Evolutionary conservation across 352 stramenopile genomes (phyloP).

Genomic region (Globisporangium echinulatum): DNA sequence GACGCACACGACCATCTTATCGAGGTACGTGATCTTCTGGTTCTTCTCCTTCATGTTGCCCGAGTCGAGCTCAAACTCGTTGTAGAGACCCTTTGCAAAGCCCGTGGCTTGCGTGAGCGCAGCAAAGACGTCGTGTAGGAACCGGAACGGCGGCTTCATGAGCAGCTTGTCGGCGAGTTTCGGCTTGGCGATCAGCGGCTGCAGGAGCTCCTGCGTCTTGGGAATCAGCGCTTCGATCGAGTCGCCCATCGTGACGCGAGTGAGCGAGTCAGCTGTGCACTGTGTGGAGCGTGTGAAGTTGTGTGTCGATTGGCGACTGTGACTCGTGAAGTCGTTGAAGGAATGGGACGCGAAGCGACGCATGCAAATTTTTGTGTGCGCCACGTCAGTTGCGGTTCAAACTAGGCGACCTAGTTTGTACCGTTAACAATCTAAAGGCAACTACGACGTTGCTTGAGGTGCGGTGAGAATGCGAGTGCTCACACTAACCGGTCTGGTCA

Average conservation of each 20-base stretch:
- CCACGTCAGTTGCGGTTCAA: no score
- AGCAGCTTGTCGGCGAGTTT: constrained; percentile 95
- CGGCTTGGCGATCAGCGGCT: constrained; percentile 89
- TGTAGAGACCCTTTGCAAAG: no score
- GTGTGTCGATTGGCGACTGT: no score
- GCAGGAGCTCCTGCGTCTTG: constrained; percentile 79
- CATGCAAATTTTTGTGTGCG: no score
- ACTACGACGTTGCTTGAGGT: no score
- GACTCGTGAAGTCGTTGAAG: background rate
- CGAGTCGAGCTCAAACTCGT: constrained; percentile 20
- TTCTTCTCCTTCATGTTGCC: constrained; percentile 85
- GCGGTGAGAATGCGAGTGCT: no score
- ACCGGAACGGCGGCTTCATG: constrained; percentile 94
- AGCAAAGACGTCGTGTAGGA: no score
- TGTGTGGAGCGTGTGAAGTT: background rate
- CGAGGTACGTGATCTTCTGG: constrained; percentile 79
- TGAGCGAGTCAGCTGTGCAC: background rate
- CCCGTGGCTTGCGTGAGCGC: no score
- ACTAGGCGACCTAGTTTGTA: no score
- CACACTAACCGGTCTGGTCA: no score
- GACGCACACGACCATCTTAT: constrained; percentile 85
- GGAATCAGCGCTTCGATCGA: constrained; percentile 61
- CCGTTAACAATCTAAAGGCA: no score
- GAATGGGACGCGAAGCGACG: background rate
- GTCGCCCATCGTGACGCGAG: constrained; percentile 30